Base-by-base conservation (phyloP, 1,284 basidiomycete species). In the Sporisorium sorghi region DNA sequence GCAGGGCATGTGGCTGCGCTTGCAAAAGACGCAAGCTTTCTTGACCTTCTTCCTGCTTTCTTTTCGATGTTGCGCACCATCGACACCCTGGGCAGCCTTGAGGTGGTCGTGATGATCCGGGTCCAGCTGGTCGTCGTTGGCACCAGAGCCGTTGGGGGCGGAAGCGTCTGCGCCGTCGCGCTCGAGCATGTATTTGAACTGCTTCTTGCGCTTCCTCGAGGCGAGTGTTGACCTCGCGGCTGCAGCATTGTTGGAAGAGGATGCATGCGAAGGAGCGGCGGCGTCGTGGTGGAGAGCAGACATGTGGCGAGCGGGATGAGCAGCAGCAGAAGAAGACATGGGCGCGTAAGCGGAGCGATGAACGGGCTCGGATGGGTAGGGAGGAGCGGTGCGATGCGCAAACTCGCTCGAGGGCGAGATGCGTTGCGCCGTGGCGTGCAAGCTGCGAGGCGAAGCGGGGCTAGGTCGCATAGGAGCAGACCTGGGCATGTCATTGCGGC, bases 101-200 rank as follows among this genome's bases (percentile, higher is more conserved):
- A 35, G 28, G 5, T 32, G 40, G 21, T 63, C 64, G 33, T 23
- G 17, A 8, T 49, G 28, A 3, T 60, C 57, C 10, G 48, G 33
- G 2, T 60, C 64, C 2, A 32, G 35, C 12, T 60, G 60, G 14
- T 68, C 60, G 2, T 67, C 60, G 43, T 24, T 42, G 28, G 42
- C 59, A 14, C 23, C 50, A 12, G 23, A 11, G 6, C 17, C 15
- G 32, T 46, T 28, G 14, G 57, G n/a, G 17, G 64, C 68, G 26
- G 53, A 9, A 4, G 46, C 7, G 19, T 68, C 58, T 3, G 28
- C 30, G 10, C 14, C 51, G 19, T 60, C 42, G 12, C 54, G 56
- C 39, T 74, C 72, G 37, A 75, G 59, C 62, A 75, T 66, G 50
- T 75, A 75, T 51, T 75, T 75, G 73, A 75, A 75, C 42, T 70